Conservation (phyloP, 352 stramenopile species). For the Globisporangium sylvaticum region DNA sequence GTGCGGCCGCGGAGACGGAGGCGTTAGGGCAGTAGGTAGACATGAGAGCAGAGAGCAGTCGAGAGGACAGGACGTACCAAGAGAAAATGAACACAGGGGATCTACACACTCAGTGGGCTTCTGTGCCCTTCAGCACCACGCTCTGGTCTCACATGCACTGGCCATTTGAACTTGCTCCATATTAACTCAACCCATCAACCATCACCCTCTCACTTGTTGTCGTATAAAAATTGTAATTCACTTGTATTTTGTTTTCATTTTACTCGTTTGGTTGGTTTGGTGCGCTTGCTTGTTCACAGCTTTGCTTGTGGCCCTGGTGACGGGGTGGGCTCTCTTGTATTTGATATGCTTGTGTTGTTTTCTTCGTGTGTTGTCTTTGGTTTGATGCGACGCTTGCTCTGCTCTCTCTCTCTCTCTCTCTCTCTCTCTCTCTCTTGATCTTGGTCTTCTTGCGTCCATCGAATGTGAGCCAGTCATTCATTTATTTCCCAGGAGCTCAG, state of each 20-base stretch:
- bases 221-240: background rate
- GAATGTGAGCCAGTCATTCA: background rate
- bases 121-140: background rate
- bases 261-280: background rate
- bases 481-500: background rate
- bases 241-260: constrained; percentile 1
- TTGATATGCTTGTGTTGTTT: background rate
- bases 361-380: background rate
- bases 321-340: background rate
- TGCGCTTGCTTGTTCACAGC: background rate
- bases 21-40: background rate
- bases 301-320: background rate
- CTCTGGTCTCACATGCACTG: background rate
- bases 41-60: background rate
- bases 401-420: background rate
- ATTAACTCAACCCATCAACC: background rate
- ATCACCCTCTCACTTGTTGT: background rate
- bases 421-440: background rate
- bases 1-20: background rate
- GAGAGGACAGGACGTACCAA: no score
- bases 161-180: background rate
- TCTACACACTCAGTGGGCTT: no score
- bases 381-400: background rate
- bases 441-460: background rate
- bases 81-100: no score